These are phyloP conservation scores for Allodekkera sacchari DNA, from an alignment of 805 yeast genomes.

Conservation along the genomic window DNA sequence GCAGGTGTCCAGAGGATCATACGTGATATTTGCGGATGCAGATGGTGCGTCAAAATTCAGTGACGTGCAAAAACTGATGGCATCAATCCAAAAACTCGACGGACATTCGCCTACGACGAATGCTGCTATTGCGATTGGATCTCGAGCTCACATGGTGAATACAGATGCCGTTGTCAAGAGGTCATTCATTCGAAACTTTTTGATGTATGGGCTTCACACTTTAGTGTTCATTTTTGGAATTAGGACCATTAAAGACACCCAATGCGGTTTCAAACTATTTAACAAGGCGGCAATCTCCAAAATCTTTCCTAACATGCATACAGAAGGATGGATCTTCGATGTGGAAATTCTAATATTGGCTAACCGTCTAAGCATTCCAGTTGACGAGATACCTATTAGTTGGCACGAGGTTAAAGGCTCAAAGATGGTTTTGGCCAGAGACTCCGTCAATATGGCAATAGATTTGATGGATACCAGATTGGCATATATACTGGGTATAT, in stretches of 20 bases:
- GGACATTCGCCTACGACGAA: conserved; percentile 11
- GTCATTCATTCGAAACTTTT: conserved; percentile 75
- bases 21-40: conserved; percentile 87
- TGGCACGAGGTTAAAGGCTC: conserved; percentile 98
- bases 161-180: conserved; percentile 97
- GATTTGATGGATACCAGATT: conserved; percentile 85
- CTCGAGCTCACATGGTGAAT: conserved; percentile 93
- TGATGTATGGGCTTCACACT: conserved; percentile 89
- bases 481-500: conserved; percentile 82
- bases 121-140: conserved; percentile 76
- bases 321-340: conserved; percentile 98
- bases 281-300: conserved; percentile 53
- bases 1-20: conserved; percentile 62
- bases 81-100: conserved; percentile 27
- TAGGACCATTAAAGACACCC: conserved; percentile 81
- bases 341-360: conserved; percentile 86
- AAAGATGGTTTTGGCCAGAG: conserved; percentile 86
- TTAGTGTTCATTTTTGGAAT: conserved; percentile 86
- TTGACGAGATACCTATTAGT: conserved; percentile 75
- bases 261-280: conserved; percentile 94
- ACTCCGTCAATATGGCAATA: conserved; percentile 86
- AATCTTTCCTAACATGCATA: conserved; percentile 87
- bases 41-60: conserved; percentile 89
- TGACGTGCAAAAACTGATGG: conserved; percentile 50
- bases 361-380: conserved; percentile 53